A percentile compares a stretch with the other conserved stretches of the same genome.
These are phyloP conservation scores for Primulina tabacum DNA, from an alignment of 257 asterid species.

Conservation along the genomic window DNA sequence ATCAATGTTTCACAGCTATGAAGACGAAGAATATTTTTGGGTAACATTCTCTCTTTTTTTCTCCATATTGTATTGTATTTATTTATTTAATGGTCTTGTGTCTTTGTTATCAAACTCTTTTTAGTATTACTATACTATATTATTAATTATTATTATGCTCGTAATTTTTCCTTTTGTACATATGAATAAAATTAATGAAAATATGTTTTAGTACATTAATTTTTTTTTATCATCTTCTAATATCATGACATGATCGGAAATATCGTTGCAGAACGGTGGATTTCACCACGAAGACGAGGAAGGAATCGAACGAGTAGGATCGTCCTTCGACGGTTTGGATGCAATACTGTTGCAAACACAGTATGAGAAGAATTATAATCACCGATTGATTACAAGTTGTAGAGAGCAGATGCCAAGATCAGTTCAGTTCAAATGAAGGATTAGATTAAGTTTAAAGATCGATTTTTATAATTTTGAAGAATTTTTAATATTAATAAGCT, in stretches of 20 bases:
- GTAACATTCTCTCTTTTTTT: slow-evolving; percentile 39
- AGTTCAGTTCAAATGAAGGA: background rate
- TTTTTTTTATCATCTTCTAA: background rate
- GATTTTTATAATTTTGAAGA: too few relatives aligned
- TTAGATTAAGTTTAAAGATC: too few relatives aligned
- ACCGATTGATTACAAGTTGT: slow-evolving; percentile 15
- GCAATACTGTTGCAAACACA: slow-evolving; percentile 18
- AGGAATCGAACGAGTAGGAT: slow-evolving; percentile 29
- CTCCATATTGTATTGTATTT: background rate
- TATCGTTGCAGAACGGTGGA: slow-evolving; percentile 47
- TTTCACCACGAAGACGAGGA: slow-evolving; percentile 51
- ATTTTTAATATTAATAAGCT: background rate
- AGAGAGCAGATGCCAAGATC: background rate
- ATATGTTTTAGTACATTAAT: too few relatives aligned
- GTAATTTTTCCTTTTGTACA: too few relatives aligned
- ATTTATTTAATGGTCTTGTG: background rate
- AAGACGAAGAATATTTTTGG: slow-evolving; percentile 72
- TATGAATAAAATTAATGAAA: too few relatives aligned
- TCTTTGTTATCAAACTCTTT: too few relatives aligned
- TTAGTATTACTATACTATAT: too few relatives aligned
- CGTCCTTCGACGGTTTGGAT: slow-evolving; percentile 42
- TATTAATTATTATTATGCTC: too few relatives aligned
- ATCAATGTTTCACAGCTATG: slow-evolving; percentile 48
- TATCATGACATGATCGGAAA: background rate
- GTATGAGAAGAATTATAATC: slow-evolving; percentile 41